Evolutionary conservation across 176 grass and related monocot genomes (phyloP).

Genomic region (Thinopyrum elongatum): DNA sequence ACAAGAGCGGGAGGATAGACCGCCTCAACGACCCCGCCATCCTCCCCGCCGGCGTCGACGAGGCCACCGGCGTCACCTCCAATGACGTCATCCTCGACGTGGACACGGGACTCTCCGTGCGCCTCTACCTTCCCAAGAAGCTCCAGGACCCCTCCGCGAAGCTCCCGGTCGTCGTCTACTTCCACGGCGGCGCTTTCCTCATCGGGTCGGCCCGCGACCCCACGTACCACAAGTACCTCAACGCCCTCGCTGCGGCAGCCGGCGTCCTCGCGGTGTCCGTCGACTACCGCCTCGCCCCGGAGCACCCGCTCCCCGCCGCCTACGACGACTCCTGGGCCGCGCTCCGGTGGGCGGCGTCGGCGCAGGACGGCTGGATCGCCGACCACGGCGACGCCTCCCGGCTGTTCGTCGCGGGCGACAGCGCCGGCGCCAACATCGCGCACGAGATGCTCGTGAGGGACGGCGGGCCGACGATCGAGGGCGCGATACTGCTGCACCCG

Average conservation of each 20-base stretch:
- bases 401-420: conserved; percentile 70
- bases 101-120: conserved; percentile 35
- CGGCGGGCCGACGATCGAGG: conserved; percentile 26
- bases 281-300: conserved; percentile 50
- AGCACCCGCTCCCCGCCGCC: conserved; percentile 52
- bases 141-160: conserved; percentile 11
- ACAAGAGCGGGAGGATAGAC: conserved; percentile 62
- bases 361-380: conserved; percentile 41
- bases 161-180: conserved; percentile 46
- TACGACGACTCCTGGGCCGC: conserved; percentile 46
- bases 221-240: conserved; percentile 39
- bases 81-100: conserved; percentile 69
- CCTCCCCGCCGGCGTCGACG: conserved; percentile 38
- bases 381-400: conserved; percentile 42
- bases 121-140: conserved; percentile 52
- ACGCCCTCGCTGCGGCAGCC: conserved; percentile 28
- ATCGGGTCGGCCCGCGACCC: conserved; percentile 36
- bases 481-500: conserved; percentile 50
- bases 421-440: conserved; percentile 76
- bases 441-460: conserved; percentile 49
- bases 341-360: conserved; percentile 42
- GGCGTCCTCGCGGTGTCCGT: conserved; percentile 35
- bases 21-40: conserved; percentile 38
- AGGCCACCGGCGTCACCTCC: conserved; percentile 55
- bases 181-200: conserved; percentile 46